Evolutionary conservation across 1,139 yeast species (phyloP), one percentile per base, ranked within the genome.

Genomic region (Yamadazyma dendronema): DNA sequence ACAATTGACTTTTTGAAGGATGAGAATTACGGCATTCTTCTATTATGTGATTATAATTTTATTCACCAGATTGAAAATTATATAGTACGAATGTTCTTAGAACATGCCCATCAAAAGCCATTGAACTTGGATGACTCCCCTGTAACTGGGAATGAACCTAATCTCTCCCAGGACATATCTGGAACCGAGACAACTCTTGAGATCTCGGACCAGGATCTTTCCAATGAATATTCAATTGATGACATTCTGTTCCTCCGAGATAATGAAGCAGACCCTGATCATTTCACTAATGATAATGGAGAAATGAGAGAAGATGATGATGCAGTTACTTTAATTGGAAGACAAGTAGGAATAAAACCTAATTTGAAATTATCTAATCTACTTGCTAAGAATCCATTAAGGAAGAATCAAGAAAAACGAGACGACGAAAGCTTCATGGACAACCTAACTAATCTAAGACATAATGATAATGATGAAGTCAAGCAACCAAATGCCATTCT

Each of bases 391-490:
- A 25, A 26, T 9, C 31, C 34, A 24, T 21, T 37, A 12, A 12
- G 44, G 39, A 15, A 50, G 46, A 27, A 45, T 44, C 49, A 48
- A 17, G 54, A 53, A 13, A 54, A 52, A 17, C 53, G 51, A n/a
- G 49, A 43, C 28, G 52, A 37, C 23, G 50, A 46, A 5, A 37
- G 31, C 16, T 62, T 62, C 39, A 49, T 61, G 12, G 52, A 47
- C 10, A 59, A 63, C 34, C 47, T 65, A 30, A 53, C 55, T 37
- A 66, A 66, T 43, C 41, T 66, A 36, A 45, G 70, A 28, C 72
- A 65, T 36, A 66, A 66, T 38, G 68, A 63, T 25, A 26, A 23
- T 17, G 33, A 25, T 4, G 34, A 34, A 17, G 14, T 31, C 4
- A 10, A 19, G 25, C 6, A 28, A 16, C 14, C 12, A 4, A 19